Evolutionary conservation across 139 green algal species (phyloP).

Genomic region (Coelastrella sp.): DNA sequence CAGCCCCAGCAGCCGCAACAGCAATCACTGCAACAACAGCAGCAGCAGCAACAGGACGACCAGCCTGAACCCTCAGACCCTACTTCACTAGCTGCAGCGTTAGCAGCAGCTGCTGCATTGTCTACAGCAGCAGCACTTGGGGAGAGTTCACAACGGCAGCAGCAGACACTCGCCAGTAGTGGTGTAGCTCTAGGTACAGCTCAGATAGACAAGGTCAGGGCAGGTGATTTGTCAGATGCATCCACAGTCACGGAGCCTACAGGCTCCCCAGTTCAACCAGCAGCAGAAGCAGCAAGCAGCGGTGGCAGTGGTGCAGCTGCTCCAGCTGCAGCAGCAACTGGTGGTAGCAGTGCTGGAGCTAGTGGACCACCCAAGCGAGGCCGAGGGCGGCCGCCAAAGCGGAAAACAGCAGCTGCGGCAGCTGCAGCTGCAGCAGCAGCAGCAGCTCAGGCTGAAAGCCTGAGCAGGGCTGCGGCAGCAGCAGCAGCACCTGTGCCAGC

Average conservation of each 20-base stretch:
- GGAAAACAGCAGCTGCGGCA: slow-evolving; percentile 26
- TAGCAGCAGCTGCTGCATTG: slow-evolving; percentile 11
- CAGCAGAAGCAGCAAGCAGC: neutral
- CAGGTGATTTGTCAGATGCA: slow-evolving; percentile 22
- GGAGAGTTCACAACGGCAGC: neutral
- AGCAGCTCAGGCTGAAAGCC: neutral
- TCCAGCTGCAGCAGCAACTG: slow-evolving; percentile 4
- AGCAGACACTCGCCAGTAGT: neutral
- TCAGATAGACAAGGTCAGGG: neutral
- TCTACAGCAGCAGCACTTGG: neutral
- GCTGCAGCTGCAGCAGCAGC: slow-evolving; percentile 20
- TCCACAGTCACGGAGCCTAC: slow-evolving; percentile 3
- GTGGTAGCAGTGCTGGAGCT: neutral
- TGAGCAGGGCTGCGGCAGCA: neutral
- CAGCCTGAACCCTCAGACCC: neutral
- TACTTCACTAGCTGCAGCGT: slow-evolving; percentile 15
- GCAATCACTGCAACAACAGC: slow-evolving; percentile 3
- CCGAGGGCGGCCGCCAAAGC: neutral
- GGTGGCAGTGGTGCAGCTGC: neutral
- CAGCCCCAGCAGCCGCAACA: slow-evolving; percentile 36
- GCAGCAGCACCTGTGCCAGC: slow-evolving; percentile 32
- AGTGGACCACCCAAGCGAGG: neutral
- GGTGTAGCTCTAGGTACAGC: neutral
- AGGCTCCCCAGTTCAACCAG: neutral
- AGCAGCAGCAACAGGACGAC: neutral